These are phyloP conservation scores for Nannochloropsis salina DNA, from an alignment of 108 stramenopile genomes.

Conservation along the genomic window DNA sequence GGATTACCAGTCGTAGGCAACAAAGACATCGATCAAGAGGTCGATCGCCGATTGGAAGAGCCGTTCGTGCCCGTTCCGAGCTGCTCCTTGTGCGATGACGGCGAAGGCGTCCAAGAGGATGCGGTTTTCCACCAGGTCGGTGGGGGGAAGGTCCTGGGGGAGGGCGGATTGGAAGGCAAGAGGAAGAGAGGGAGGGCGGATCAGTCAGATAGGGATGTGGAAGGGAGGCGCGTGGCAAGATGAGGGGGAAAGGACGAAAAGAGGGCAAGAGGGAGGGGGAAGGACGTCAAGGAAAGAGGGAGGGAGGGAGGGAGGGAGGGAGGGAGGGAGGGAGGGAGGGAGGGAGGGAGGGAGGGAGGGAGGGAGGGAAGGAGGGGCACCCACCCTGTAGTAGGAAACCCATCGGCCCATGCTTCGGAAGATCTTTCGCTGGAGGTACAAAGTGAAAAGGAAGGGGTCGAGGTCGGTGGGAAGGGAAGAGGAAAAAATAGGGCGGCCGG, in stretches of 20 bases:
- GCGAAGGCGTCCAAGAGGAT: slow-evolving; percentile 3
- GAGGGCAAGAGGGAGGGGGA: neutral
- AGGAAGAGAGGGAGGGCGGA: neutral
- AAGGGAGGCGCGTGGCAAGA: neutral
- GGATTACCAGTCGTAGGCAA: neutral
- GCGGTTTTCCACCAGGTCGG: neutral
- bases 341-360: no score
- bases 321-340: no score
- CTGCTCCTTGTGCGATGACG: neutral
- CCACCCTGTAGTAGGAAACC: neutral
- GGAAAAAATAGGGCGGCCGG: neutral
- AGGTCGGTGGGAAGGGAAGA: neutral
- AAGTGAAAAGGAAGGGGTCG: neutral
- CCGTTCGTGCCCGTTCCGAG: neutral
- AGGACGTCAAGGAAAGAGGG: no score
- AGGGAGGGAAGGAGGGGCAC: neutral
- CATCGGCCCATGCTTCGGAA: slow-evolving; percentile 17
- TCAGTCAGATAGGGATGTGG: neutral
- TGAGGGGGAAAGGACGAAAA: neutral
- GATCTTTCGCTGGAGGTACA: neutral
- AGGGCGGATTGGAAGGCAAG: neutral
- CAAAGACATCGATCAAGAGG: slow-evolving; percentile 68
- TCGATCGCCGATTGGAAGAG: slow-evolving; percentile 72
- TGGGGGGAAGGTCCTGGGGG: neutral
- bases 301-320: neutral